phyloP scores from a whole-genome alignment of 139 green algal genomes.

The Mychonastes homosphaera region DNA sequence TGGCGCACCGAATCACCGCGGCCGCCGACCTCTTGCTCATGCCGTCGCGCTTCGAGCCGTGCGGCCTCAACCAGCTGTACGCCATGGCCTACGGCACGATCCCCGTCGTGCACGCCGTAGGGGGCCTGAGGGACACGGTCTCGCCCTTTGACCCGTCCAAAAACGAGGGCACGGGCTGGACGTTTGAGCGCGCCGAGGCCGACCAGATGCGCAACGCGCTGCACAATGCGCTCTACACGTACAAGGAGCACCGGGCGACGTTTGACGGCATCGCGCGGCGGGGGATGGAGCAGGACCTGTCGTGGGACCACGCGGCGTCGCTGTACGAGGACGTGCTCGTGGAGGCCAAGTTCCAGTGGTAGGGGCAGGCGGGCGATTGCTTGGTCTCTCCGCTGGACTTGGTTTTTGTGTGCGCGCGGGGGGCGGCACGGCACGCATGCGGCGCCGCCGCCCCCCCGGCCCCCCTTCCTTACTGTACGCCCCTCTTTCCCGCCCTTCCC shows the following conservation, averaged over 20 bases:
- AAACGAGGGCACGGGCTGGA: conserved; percentile 71
- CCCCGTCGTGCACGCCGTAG: conserved; percentile 80
- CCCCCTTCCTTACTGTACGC: too few species aligned
- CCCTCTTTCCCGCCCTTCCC: too few species aligned
- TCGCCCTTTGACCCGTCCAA: conserved; percentile 66
- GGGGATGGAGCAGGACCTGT: conserved; percentile 66
- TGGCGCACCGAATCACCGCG: conserved; percentile 87
- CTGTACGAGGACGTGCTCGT: conserved; percentile 90
- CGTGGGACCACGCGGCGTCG: conserved; percentile 72
- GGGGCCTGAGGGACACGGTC: conserved; percentile 77
- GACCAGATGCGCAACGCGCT: conserved; percentile 52
- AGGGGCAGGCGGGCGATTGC: too few species aligned
- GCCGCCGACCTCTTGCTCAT: conserved; percentile 74
- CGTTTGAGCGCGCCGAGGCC: conserved; percentile 55
- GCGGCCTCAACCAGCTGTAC: conserved; percentile 69
- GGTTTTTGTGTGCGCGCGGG: too few species aligned
- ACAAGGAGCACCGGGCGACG: conserved; percentile 45
- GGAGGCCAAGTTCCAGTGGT: conserved; percentile 83
- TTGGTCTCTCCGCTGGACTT: too few species aligned
- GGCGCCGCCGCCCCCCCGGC: too few species aligned
- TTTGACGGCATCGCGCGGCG: conserved; percentile 53
- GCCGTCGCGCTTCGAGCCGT: conserved; percentile 43
- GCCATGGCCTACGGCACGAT: conserved; percentile 96
- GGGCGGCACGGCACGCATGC: too few species aligned
- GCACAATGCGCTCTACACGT: conserved; percentile 65